Conservation (phyloP, 2,329 filamentous ascomycete genomes). For the Penicillium italicum region DNA sequence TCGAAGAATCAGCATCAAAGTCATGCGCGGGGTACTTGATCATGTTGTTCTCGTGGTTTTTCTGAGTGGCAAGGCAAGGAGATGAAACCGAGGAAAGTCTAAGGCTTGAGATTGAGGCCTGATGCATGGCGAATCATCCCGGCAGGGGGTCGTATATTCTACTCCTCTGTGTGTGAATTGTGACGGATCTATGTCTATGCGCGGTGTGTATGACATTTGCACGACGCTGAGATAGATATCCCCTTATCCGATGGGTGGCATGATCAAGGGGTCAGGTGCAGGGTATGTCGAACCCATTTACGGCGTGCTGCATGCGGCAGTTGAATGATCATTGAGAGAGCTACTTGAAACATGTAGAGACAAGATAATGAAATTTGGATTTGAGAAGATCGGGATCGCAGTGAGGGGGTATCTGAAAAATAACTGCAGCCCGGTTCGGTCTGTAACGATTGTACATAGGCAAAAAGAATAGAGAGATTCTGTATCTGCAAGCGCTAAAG, state of each 20-base stretch:
- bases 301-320: not conserved
- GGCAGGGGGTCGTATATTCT: not conserved
- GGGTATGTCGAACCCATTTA: not conserved
- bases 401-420: conserved; percentile 25
- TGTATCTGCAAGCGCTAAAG: not conserved
- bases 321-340: not conserved
- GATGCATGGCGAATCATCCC: not conserved
- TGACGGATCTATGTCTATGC: not conserved
- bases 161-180: too few species aligned
- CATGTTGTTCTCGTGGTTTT: not conserved
- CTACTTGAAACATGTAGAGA: not conserved
- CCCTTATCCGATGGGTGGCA: not conserved
- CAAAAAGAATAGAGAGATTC: conserved; percentile 2
- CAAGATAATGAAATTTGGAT: conserved; percentile 1
- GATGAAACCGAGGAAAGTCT: too few species aligned
- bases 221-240: not conserved
- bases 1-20: conserved; percentile 19
- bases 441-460: conserved; percentile 18
- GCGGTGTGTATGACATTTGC: not conserved
- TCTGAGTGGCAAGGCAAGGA: not conserved
- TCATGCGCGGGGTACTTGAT: conserved; percentile 13
- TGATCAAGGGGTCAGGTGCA: not conserved
- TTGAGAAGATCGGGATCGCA: conserved; percentile 1
- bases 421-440: conserved; percentile 12
- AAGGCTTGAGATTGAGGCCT: not conserved